Evolutionary conservation across 108 stramenopile species (phyloP).

Genomic region (Nitzschia sp.): DNA sequence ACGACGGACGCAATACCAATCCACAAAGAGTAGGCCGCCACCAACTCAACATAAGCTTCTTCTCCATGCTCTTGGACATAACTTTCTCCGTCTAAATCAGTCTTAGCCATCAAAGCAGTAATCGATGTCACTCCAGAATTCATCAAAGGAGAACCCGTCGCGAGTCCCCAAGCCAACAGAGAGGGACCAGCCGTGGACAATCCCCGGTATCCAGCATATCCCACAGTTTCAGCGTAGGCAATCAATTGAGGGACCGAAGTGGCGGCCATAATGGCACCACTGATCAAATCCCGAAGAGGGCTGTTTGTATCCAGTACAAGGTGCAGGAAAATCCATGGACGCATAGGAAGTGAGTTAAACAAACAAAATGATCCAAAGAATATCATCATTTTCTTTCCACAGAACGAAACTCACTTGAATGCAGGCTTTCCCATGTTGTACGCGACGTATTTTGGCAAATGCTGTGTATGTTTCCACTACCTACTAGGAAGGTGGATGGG

Average conservation of each 20-base stretch:
- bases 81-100: conserved; percentile 68
- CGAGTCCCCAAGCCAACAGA: conserved; percentile 67
- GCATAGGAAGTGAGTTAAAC: neutral
- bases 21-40: conserved; percentile 71
- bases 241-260: conserved; percentile 85
- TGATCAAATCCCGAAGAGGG: conserved; percentile 69
- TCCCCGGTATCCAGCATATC: conserved; percentile 77
- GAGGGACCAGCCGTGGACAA: conserved; percentile 72
- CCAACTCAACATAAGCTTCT: conserved; percentile 69
- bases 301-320: no score
- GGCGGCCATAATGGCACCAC: conserved; percentile 81
- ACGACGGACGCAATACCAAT: conserved; percentile 65
- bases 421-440: conserved; percentile 16
- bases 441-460: no score
- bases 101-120: conserved; percentile 77
- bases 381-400: neutral
- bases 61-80: conserved; percentile 73
- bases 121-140: conserved; percentile 77
- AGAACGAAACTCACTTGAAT: conserved; percentile 20
- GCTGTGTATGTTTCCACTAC: no score
- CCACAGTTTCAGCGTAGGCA: conserved; percentile 79
- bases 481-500: no score
- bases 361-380: neutral
- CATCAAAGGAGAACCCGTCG: conserved; percentile 79
- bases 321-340: neutral